A percentile compares a stretch with the other conserved stretches of the same genome.
phyloP scores from a whole-genome alignment of 371 early-diverging fungal species.

The Mucor circinelloides region DNA sequence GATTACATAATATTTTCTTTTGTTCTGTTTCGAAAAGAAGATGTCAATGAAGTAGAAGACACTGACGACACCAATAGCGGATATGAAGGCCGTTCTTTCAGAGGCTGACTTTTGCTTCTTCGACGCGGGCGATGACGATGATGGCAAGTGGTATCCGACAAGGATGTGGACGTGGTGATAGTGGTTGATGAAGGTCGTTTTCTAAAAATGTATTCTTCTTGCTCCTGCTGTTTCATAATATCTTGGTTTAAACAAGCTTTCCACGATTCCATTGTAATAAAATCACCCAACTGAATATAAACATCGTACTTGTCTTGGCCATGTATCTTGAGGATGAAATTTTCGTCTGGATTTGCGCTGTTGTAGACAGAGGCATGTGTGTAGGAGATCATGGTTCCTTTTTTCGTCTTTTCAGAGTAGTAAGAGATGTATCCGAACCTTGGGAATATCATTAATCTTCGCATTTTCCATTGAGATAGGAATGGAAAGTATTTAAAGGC shows the following conservation, averaged over 20 bases:
- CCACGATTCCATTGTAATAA: constrained; percentile 49
- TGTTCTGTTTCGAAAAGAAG: neutral
- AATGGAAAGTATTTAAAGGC: constrained; percentile 52
- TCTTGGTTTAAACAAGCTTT: constrained; percentile 26
- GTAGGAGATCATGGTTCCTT: constrained; percentile 50
- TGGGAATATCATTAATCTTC: constrained; percentile 53
- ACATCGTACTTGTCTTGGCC: constrained; percentile 46
- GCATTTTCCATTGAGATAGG: constrained; percentile 58
- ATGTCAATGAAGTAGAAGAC: neutral
- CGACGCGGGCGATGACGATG: neutral
- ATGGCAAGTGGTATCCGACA: neutral
- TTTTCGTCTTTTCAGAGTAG: constrained; percentile 46
- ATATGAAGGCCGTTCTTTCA: neutral
- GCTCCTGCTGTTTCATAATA: constrained; percentile 16
- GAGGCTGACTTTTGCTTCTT: neutral
- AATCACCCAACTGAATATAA: constrained; percentile 50
- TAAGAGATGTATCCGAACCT: constrained; percentile 52
- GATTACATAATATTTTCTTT: neutral
- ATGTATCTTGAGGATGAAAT: constrained; percentile 49
- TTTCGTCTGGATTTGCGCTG: constrained; percentile 29
- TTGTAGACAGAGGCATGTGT: constrained; percentile 41
- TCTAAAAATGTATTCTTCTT: neutral
- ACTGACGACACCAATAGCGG: neutral
- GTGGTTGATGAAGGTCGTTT: neutral
- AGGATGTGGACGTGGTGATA: neutral